These are phyloP conservation scores for Penicillium canescens DNA, from an alignment of 495 filamentous ascomycete genomes.

Conservation along the genomic window DNA sequence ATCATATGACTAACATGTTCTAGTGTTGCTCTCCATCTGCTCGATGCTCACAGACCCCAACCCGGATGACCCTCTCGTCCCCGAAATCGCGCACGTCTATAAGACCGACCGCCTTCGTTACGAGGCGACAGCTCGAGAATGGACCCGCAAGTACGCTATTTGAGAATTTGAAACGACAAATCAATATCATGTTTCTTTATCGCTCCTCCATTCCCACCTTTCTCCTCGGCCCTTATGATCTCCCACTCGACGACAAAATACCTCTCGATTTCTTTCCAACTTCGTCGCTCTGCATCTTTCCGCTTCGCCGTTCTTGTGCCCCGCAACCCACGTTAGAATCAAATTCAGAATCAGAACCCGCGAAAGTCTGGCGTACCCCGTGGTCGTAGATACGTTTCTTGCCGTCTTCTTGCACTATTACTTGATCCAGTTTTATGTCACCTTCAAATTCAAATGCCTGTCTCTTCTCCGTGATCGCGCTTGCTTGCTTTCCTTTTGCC, in stretches of 20 bases:
- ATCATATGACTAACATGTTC: background rate
- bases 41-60: conserved; percentile 99
- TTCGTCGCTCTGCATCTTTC: conserved; percentile 33
- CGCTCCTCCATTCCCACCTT: background rate
- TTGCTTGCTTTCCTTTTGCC: conserved; percentile 6
- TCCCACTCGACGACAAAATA: conserved; percentile 7
- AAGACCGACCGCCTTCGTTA: conserved; percentile 96
- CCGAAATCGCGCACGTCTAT: conserved; percentile 99
- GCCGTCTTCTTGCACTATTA: conserved; percentile 15
- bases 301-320: conserved; percentile 16
- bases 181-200: conserved; percentile 17
- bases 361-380: conserved; percentile 46
- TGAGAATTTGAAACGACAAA: conserved; percentile 33
- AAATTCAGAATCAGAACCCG: conserved; percentile 25
- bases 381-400: conserved; percentile 46
- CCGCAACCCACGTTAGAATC: conserved; percentile 32
- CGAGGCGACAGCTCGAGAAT: conserved; percentile 95
- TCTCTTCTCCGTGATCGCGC: conserved; percentile 1
- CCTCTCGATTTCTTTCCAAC: conserved; percentile 28
- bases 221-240: background rate
- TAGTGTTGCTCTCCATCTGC: conserved; percentile 97
- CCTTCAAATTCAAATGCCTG: conserved; percentile 6
- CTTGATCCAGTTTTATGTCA: conserved; percentile 19
- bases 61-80: conserved; percentile 96
- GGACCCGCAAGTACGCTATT: conserved; percentile 98